Conservation (phyloP, 2,329 filamentous ascomycete genomes). For the Leptoxyphium fumago region DNA sequence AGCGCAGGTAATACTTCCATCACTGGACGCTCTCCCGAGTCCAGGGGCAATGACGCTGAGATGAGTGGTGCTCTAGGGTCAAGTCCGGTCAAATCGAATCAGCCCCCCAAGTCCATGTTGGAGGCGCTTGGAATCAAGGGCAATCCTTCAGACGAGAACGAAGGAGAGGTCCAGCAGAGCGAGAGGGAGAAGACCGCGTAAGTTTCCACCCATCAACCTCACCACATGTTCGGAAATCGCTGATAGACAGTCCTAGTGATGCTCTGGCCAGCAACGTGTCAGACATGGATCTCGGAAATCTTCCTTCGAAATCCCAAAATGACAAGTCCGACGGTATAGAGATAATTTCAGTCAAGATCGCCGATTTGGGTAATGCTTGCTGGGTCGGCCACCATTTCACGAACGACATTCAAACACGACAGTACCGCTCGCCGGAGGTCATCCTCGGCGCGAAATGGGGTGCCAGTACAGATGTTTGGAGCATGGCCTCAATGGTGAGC, state of each 20-base stretch:
- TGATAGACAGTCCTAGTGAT: conserved; percentile 35
- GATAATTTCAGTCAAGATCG: conserved; percentile 96
- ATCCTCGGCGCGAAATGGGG: conserved; percentile 97
- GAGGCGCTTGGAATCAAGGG: conserved; percentile 40
- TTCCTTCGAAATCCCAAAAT: conserved; percentile 42
- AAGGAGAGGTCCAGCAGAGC: conserved; percentile 48
- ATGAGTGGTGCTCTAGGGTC: conserved; percentile 42
- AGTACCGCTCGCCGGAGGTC: conserved; percentile 94
- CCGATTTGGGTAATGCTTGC: conserved; percentile 92
- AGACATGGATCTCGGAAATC: conserved; percentile 80
- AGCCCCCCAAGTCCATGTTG: conserved; percentile 40
- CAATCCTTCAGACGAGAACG: conserved; percentile 19
- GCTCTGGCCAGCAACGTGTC: conserved; percentile 85
- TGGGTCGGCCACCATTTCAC: conserved; percentile 99
- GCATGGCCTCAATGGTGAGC: conserved; percentile 95
- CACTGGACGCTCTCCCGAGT: conserved; percentile 25
- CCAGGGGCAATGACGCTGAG: conserved; percentile 31
- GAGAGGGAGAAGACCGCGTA: conserved; percentile 90
- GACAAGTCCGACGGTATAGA: conserved; percentile 44
- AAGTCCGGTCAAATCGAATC: conserved; percentile 13
- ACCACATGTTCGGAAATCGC: conserved; percentile 6
- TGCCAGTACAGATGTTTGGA: conserved; percentile 98
- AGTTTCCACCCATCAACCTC: conserved; percentile 23
- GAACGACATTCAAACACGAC: conserved; percentile 95
- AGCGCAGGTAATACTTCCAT: conserved; percentile 42